Evolutionary conservation across 2,329 filamentous ascomycete species (phyloP), one percentile per base, ranked within the genome.

Genomic region (Monosporascus sp.): DNA sequence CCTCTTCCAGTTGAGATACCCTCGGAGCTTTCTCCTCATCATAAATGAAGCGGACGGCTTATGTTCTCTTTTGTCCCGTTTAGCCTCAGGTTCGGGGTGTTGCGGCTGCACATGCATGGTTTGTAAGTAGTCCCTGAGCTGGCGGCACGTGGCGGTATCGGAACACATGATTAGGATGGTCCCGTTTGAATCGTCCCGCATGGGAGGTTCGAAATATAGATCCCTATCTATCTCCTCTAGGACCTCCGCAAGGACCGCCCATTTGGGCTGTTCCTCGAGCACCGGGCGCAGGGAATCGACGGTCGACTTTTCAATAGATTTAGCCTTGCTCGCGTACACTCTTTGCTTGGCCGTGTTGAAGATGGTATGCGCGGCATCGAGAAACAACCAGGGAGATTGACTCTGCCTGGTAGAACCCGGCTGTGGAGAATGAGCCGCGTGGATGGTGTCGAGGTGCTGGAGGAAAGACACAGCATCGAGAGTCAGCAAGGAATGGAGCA

Each of bases 131-230:
- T 97, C 93, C 58, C 90, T 85, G 43, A 99, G 76, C 63, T 99
- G 94, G 15, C 88, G 82, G 65, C 90, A 96, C 8, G 90, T 96
- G 52, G 86, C 84, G 53, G 89, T 85, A 63, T 96, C 93, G 25
- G 87, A 87, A 66, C 93, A 97, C 94, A 99, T 97, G 67, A 99
- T 90, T 36, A 99, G 75, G 49, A 96, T 90, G 2, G 89, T 90
- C n/a, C 89, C 89, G 65, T 91, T 96, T 0, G 91, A 96, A 63
- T 91, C 89, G 67, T 94, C 90, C 52, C 82, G 79, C n/a, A 79
- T 73, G 8, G 78, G 74, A 6, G 90, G 88, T 57, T 95, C 92
- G 64, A 95, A 87, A 67, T 95, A 94, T 17, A 90, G 78, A 64
- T 96, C 92, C 50, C 87, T 83, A 64, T 97, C 94, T 61, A 99